Evolutionary conservation across 805 yeast genomes (phyloP).

Genomic region (Schwanniomyces occidentalis): DNA sequence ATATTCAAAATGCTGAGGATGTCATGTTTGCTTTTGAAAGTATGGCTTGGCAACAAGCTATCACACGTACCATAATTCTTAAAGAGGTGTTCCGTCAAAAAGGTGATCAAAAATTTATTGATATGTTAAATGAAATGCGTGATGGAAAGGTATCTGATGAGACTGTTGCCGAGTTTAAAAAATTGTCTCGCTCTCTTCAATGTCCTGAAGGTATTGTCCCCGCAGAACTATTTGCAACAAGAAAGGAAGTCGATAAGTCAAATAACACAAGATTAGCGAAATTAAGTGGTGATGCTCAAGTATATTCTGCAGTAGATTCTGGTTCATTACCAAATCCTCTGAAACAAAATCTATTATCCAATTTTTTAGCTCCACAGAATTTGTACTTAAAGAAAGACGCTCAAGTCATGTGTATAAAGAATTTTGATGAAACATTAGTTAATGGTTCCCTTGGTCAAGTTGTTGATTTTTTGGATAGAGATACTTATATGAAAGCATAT

Average conservation of each 20-base stretch:
- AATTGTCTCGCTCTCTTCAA: conserved; percentile 50
- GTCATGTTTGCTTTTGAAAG: conserved; percentile 65
- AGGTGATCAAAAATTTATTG: conserved; percentile 67
- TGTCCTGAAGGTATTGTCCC: conserved; percentile 64
- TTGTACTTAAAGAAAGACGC: conserved; percentile 66
- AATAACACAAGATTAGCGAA: conserved; percentile 50
- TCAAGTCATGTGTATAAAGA: conserved; percentile 82
- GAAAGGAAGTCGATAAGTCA: conserved; percentile 70
- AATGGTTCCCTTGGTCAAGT: conserved; percentile 79
- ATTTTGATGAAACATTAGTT: conserved; percentile 68
- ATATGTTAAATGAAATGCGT: conserved; percentile 76
- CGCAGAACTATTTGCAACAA: conserved; percentile 72
- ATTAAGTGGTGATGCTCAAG: conserved; percentile 45
- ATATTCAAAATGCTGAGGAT: conserved; percentile 16
- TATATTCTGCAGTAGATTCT: conserved; percentile 54
- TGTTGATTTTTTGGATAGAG: conserved; percentile 49
- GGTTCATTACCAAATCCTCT: conserved; percentile 48
- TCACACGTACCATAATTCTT: conserved; percentile 57
- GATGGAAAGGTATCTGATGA: conserved; percentile 54
- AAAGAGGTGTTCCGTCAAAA: conserved; percentile 73
- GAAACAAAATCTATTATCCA: conserved; percentile 47
- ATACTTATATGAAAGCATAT: conserved; percentile 32
- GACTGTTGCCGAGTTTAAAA: conserved; percentile 50
- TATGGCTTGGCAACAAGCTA: conserved; percentile 57
- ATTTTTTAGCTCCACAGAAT: conserved; percentile 62